phyloP scores from a whole-genome alignment of 176 grass and related monocot genomes.

The Oryza meridionalis region DNA sequence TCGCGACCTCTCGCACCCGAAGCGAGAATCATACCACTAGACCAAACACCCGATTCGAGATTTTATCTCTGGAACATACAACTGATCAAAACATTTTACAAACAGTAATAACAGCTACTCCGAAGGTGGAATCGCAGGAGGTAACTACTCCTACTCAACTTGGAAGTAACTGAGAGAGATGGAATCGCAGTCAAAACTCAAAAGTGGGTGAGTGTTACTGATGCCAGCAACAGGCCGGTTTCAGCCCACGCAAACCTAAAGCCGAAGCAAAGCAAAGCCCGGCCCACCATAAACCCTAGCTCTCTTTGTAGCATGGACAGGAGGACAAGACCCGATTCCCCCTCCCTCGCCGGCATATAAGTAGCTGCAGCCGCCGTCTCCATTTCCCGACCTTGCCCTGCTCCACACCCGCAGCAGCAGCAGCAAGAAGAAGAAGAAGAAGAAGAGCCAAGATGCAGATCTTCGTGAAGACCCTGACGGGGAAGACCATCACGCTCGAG shows the following conservation, averaged over 20 bases:
- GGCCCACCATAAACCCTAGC: neutral
- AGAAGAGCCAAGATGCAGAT: constrained; percentile 74
- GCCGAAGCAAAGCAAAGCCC: neutral
- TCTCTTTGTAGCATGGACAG: neutral
- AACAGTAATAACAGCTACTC: too few relatives aligned
- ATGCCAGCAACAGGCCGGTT: neutral
- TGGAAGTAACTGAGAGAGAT: neutral
- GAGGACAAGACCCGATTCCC: neutral
- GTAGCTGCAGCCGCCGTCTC: neutral
- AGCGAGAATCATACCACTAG: constrained; percentile 99
- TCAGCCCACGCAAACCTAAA: neutral
- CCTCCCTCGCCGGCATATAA: neutral
- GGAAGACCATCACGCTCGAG: constrained; percentile 97
- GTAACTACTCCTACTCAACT: neutral
- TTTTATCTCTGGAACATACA: too few relatives aligned
- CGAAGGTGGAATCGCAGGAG: too few relatives aligned
- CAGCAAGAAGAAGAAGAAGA: neutral
- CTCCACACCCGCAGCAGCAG: neutral
- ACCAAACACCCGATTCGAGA: constrained; percentile 60
- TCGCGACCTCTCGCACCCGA: constrained; percentile 89
- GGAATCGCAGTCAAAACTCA: neutral
- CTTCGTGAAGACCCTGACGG: constrained; percentile 97
- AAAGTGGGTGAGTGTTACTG: neutral
- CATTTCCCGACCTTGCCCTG: neutral
- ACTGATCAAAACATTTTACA: too few relatives aligned